A percentile compares a stretch with the other conserved stretches of the same genome.
phyloP scores from a whole-genome alignment of 2,329 filamentous ascomycete species.

The Trichoderma atrobrunneum region DNA sequence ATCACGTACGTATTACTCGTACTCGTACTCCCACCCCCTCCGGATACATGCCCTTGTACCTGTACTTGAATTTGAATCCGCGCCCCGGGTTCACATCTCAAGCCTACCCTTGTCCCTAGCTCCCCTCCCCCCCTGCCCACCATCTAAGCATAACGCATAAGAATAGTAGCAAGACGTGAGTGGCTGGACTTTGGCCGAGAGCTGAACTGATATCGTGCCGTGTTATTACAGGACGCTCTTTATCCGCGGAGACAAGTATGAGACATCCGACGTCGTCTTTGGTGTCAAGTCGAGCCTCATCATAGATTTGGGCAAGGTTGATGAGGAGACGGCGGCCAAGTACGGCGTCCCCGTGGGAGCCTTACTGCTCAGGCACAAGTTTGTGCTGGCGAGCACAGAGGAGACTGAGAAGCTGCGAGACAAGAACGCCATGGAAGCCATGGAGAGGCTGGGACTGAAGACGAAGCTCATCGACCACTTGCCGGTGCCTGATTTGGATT shows the following conservation, averaged over 20 bases:
- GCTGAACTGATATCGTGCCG: not conserved
- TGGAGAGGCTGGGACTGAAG: slow-evolving; percentile 63
- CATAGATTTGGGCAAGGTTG: slow-evolving; percentile 57
- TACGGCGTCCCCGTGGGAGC: slow-evolving; percentile 64
- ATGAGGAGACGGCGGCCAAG: slow-evolving; percentile 49
- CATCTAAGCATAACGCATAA: not conserved
- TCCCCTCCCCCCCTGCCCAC: not conserved
- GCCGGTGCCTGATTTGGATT: slow-evolving; percentile 66
- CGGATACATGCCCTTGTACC: not conserved
- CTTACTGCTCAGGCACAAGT: slow-evolving; percentile 68
- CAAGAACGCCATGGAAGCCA: slow-evolving; percentile 60
- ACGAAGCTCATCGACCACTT: slow-evolving; percentile 74
- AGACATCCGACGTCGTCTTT: slow-evolving; percentile 81
- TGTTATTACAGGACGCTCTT: slow-evolving; percentile 62
- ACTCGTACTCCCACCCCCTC: slow-evolving; percentile 34
- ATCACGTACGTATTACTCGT: slow-evolving; percentile 69
- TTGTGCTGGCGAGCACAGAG: slow-evolving; percentile 53
- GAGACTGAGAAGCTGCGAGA: slow-evolving; percentile 67
- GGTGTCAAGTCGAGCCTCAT: slow-evolving; percentile 79
- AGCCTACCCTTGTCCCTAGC: not conserved
- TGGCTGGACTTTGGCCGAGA: not conserved
- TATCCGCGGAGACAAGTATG: slow-evolving; percentile 73
- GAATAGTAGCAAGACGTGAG: not conserved
- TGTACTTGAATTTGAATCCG: not conserved
- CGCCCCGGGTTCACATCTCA: not conserved